Conservation (phyloP, 2,329 filamentous ascomycete species). For the Penicillium sp. region DNA sequence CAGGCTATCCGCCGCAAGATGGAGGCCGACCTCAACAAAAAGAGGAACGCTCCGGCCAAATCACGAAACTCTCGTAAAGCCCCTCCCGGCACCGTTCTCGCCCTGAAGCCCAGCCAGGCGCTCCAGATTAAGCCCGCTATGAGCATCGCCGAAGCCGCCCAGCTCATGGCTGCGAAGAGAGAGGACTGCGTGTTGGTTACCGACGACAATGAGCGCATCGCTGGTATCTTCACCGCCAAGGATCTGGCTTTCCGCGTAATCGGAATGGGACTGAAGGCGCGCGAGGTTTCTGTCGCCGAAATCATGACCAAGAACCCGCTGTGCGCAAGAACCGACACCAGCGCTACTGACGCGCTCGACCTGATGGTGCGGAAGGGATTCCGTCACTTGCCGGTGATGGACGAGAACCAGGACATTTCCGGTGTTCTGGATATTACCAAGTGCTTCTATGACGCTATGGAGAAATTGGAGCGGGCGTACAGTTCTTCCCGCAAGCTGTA, state of each 20-base stretch:
- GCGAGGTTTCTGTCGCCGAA: constrained; percentile 88
- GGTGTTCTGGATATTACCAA: constrained; percentile 98
- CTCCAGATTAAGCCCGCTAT: constrained; percentile 96
- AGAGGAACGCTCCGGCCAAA: constrained; percentile 78
- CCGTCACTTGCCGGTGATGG: constrained; percentile 96
- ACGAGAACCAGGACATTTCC: constrained; percentile 98
- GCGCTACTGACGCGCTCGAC: constrained; percentile 94
- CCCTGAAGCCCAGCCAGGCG: constrained; percentile 90
- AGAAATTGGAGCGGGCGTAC: constrained; percentile 97
- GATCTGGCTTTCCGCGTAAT: constrained; percentile 97
- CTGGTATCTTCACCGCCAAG: constrained; percentile 98
- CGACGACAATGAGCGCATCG: constrained; percentile 95
- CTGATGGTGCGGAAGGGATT: constrained; percentile 99
- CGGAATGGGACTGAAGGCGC: constrained; percentile 83
- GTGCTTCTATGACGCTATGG: constrained; percentile 99
- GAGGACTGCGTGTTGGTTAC: constrained; percentile 98
- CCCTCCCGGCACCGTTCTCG: constrained; percentile 91
- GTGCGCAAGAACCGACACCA: constrained; percentile 95
- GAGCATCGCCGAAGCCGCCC: constrained; percentile 92
- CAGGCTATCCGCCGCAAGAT: constrained; percentile 96
- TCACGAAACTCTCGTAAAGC: constrained; percentile 88
- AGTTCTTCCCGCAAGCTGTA: constrained; percentile 97
- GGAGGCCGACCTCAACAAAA: constrained; percentile 97
- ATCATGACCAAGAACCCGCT: constrained; percentile 99
- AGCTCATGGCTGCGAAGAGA: constrained; percentile 97